Base-by-base conservation (phyloP, 345 rosid species). In the Bruguiera parviflora region DNA sequence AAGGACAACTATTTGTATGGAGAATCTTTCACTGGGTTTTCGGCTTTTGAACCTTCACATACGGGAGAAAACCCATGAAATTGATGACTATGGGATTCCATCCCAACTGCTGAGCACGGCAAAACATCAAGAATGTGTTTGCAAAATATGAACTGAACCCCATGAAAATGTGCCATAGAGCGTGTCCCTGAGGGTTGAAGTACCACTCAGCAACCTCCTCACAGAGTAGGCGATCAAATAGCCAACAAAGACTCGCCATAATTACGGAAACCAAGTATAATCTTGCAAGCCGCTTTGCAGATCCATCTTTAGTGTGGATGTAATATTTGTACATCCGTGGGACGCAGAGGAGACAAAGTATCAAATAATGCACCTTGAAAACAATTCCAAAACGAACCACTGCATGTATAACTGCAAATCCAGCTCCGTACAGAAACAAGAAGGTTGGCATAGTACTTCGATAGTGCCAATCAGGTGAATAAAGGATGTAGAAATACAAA, bases 391-490 rank as follows among this genome's bases (percentile, higher is more conserved):
- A 95, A 62, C 82, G 89, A 62, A 89, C 58, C 39, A 74, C 32
- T 13, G 99, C 81, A 64, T 95, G 97, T 69, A 78, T 79, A n/a
- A 78, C 66, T 0, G 99, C 97, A 73, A 95, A 92, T 62, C 71
- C 84, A 65, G 84, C 93, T 64, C 99, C 99, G 6, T 95, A 95
- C 25, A 92, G 75, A 80, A 92, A 89, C 82, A 95, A 84, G 78
- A 95, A 89, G 49, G 93, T 92, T 32, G 99, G 99, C 99, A 95
- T 95, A 0, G 96, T 89, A 67, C 96, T 88, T 56, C 86, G 76
- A 76, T 95, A 95, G 77, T 95, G 99, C 99, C 99, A 95, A 77
- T 95, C 96, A 32, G 99, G 99, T 19, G 99, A 95, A 81, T 92
- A 89, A 43, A 92, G 89, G 78, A 92, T 95, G 84, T 89, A 95